phyloP scores from a whole-genome alignment of 345 rosid genomes.

The Chamaenerion angustifolium region DNA sequence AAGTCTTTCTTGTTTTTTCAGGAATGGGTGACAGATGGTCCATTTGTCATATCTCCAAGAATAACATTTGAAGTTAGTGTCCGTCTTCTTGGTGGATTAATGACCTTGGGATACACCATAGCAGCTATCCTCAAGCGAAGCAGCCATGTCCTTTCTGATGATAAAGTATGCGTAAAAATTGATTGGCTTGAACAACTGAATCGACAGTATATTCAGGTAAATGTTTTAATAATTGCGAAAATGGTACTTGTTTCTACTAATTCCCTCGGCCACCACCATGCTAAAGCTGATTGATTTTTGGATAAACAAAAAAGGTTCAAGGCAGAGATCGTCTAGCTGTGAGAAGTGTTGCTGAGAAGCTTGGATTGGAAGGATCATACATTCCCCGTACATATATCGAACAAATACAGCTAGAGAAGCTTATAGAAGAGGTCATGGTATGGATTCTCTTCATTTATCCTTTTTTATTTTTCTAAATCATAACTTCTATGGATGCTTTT shows the following conservation, averaged over 20 bases:
- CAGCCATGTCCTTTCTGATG: slow-evolving; percentile 77
- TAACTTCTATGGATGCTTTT: too few relatives aligned
- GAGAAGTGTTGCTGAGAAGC: slow-evolving; percentile 51
- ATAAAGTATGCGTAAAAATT: slow-evolving; percentile 65
- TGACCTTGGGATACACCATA: slow-evolving; percentile 97
- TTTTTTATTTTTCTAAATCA: background rate
- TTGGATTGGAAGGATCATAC: slow-evolving; percentile 71
- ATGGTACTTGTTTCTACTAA: too few relatives aligned
- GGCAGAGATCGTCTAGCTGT: slow-evolving; percentile 75
- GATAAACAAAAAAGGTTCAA: slow-evolving; percentile 62
- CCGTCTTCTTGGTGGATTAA: slow-evolving; percentile 96
- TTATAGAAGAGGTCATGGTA: slow-evolving; percentile 82
- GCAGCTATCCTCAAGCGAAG: slow-evolving; percentile 89
- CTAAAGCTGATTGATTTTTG: background rate
- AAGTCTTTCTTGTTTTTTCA: slow-evolving; percentile 16
- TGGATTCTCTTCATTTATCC: slow-evolving; percentile 10
- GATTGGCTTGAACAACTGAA: slow-evolving; percentile 93
- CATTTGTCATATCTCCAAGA: slow-evolving; percentile 97
- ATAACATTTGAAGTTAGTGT: slow-evolving; percentile 97
- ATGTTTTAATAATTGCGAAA: too few relatives aligned
- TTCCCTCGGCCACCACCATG: too few relatives aligned
- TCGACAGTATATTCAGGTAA: slow-evolving; percentile 87
- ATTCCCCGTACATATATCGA: slow-evolving; percentile 79
- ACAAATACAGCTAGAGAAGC: slow-evolving; percentile 80
- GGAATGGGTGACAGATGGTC: slow-evolving; percentile 97